A percentile compares a stretch with the other conserved stretches of the same genome.
These are phyloP conservation scores for Suhomyces yuchorum DNA, from an alignment of 1,139 yeast genomes.

Conservation along the genomic window DNA sequence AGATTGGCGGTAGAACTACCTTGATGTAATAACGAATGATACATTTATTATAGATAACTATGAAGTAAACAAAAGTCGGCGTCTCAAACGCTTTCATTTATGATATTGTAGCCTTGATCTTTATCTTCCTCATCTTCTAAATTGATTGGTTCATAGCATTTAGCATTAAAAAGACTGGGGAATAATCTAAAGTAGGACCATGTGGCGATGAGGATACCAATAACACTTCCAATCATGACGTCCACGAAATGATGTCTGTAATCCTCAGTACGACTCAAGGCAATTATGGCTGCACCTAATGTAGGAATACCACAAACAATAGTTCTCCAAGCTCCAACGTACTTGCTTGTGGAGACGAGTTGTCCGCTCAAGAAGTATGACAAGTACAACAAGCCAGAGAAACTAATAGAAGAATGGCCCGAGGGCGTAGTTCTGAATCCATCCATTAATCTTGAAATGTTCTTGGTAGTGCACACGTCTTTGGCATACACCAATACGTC, in stretches of 20 bases:
- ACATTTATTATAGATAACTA: background rate
- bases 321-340: slow-evolving; percentile 59
- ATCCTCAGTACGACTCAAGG: slow-evolving; percentile 73
- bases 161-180: slow-evolving; percentile 26
- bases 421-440: slow-evolving; percentile 82
- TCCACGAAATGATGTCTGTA: slow-evolving; percentile 80
- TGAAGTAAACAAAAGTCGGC: background rate
- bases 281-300: slow-evolving; percentile 64
- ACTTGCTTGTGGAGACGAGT: slow-evolving; percentile 36
- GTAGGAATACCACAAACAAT: slow-evolving; percentile 38
- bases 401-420: slow-evolving; percentile 69
- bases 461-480: slow-evolving; percentile 62
- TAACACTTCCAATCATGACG: slow-evolving; percentile 57
- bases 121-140: slow-evolving; percentile 20
- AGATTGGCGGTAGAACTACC: slow-evolving; percentile 83
- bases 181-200: slow-evolving; percentile 46
- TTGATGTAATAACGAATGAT: slow-evolving; percentile 51
- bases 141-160: slow-evolving; percentile 29
- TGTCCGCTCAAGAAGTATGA: slow-evolving; percentile 70
- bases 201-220: slow-evolving; percentile 47
- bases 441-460: slow-evolving; percentile 50
- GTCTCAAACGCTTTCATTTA: slow-evolving; percentile 4
- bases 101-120: slow-evolving; percentile 9
- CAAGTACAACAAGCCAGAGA: slow-evolving; percentile 66
- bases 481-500: slow-evolving; percentile 53